Evolutionary conservation across 2,329 filamentous ascomycete species (phyloP), one percentile per base, ranked within the genome.

Genomic region (Macrophomina pseudophaseolina): DNA sequence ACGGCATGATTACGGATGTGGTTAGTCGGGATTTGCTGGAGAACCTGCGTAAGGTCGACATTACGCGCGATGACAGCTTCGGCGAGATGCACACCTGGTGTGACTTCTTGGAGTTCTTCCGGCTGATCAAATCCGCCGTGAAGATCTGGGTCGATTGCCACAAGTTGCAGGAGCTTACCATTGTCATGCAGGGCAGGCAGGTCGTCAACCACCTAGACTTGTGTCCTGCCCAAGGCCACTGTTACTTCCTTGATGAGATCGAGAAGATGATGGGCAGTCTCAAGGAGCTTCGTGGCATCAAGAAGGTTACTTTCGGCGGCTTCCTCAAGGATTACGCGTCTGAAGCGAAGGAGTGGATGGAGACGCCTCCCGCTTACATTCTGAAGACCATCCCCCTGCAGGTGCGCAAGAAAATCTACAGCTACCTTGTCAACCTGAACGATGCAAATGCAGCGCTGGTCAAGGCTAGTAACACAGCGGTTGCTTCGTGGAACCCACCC

Each of bases 11-110:
- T 8, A 64, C 48, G 28, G 51, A 64, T 40, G 32, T 67, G 58
- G 46, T 53, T 30, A 54, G 58, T 9, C 33, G 16, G 33, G 23
- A 16, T 2, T 12, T 67, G 28, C 49, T 67, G 32, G 48, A 56
- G 49, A 67, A 64, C 35, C 11, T 67, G 58, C 56, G 44, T 30
- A 54, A 64, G 44, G 59, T 67, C 49, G 49, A 63, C 49, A 40
- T 67, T 12, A 63, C 65, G 35, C 58, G 65, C 42, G 56, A 63
- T 23, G 28, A 53, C n/a, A 56, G 58, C 48, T 53, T 51, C 33
- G 65, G 51, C 49, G 65, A 67, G 40, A 56, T 59, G 42, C 64
- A 66, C 28, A 51, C 48, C 18, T 66, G 64, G 64, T 66, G 64
- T 33, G 64, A 66, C 46, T 40, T 66, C 23, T 42, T 66, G 42